Base-by-base conservation (phyloP, 2,329 filamentous ascomycete species). In the Pseudogymnoascus sp. region DNA sequence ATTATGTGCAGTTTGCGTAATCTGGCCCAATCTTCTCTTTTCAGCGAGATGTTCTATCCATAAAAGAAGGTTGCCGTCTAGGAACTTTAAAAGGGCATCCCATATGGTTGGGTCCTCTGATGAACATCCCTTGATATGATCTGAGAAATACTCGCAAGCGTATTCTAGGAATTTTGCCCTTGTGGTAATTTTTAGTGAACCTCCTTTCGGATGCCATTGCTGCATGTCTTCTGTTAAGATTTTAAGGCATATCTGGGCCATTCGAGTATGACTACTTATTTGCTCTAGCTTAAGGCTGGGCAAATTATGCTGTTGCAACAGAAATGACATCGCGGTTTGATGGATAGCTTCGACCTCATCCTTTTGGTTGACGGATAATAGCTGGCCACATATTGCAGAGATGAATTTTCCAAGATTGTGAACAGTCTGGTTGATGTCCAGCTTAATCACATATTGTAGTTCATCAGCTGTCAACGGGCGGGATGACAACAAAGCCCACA, bases 41-140 rank as follows among this genome's bases (percentile, higher is more conserved):
- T 62, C 65, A 3, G 73, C 72, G 19, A 73, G 64, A 25, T 71
- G 45, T 60, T 76, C 74, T 11, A 77, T 70, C 75, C 74, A 76
- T 3, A 67, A 67, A 13, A 76, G 68, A 7, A 75, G 67, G 37
- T 68, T 72, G 23, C 16, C 13, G 10, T 43, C 39, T 21, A 43
- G 5, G 16, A 43, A 63, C 23, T 14, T 28, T 1, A 19, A 36
- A 23, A 66, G 45, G 4, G 51, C 4, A n/a, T 65, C 37, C 64
- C 54, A 60, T 6, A 25, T 60, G 5, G 5, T 21, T 11, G 28
- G 6, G 13, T 66, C 54, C 16, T 54, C 41, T 10, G 65, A 63
- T 7, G 57, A 63, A 19, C 39, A 37, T 43, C 36, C 61, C 11
- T 63, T 39, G 4, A 66, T 7, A 61, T 66, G 65, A 57, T 63